Base-by-base conservation (phyloP, 2,329 filamentous ascomycete genomes). In the Colletotrichum lupini region DNA sequence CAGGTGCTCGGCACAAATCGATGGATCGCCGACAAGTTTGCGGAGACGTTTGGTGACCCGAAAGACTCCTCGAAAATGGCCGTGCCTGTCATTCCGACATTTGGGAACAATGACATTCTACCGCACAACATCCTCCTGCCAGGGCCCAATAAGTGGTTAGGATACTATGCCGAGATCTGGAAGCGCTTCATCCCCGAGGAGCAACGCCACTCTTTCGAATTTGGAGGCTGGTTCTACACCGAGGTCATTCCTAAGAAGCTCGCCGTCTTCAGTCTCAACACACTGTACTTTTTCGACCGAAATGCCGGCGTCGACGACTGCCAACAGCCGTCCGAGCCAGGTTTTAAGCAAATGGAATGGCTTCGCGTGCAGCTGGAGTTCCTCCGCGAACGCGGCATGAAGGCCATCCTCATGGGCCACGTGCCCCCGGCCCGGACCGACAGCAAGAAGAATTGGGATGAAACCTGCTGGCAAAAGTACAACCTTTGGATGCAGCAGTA, bases 381-480 rank as follows among this genome's bases (percentile, higher is more conserved):
- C 76, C 85, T 98, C 81, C 93, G 97, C 63, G 87, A 92, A 35
- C 91, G 94, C 65, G 92, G 94, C 56, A 95, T 98, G 92, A 98
- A 98, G 84, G 97, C 93, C 16, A 98, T 99, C 65, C 84, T 99
- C 66, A 97, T 94, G 77, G 96, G 97, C 2, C 97, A 99, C 82
- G 95, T 99, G 4, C 95, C 97, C 1, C 97, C 97, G 0, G 96
- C 95, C 1, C 89, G 95, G 74, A 97, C 95, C 1, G 88, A 91
- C 46, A 93, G 91, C 83, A 98, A 98, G 86, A 90, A 91, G 78
- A 92, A 91, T 74, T 99, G 97, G 97, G 95, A 98, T 76, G 96
- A 98, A 86, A 95, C 94, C 0, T 99, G 97, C 84, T 99, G 96
- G 95, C 96, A 98, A 81, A 98, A 97, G 81, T 99, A 98, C 82